These are phyloP conservation scores for Teunomyces aglyptinius DNA, from an alignment of 805 yeast genomes.

Conservation along the genomic window DNA sequence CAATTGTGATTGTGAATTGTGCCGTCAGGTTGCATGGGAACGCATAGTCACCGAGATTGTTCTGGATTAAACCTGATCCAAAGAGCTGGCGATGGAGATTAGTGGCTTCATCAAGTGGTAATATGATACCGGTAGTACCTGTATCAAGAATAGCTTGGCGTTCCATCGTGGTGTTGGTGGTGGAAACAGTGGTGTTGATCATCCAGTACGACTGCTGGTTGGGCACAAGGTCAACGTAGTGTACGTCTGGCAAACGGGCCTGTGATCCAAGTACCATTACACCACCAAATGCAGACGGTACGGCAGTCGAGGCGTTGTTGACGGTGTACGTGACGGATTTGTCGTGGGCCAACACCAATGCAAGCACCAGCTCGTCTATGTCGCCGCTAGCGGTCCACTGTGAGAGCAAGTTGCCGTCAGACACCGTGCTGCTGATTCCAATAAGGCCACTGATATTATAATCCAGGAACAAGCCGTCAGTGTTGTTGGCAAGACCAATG, in stretches of 20 bases:
- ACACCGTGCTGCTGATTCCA: slow-evolving; percentile 48
- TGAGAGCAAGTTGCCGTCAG: slow-evolving; percentile 35
- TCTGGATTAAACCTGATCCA: slow-evolving; percentile 50
- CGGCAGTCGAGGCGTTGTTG: neutral
- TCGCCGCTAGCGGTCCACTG: slow-evolving; percentile 33
- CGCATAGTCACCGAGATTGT: slow-evolving; percentile 58
- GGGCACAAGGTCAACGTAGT: slow-evolving; percentile 36
- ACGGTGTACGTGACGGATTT: slow-evolving; percentile 3
- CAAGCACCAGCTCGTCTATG: slow-evolving; percentile 41
- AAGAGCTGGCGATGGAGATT: slow-evolving; percentile 45
- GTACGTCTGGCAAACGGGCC: slow-evolving; percentile 33
- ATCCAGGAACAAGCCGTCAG: slow-evolving; percentile 51
- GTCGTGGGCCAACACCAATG: slow-evolving; percentile 10
- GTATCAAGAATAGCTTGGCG: slow-evolving; percentile 57
- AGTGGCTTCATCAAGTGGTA: slow-evolving; percentile 55
- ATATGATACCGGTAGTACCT: slow-evolving; percentile 62
- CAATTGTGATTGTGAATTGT: slow-evolving; percentile 40
- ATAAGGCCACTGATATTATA: slow-evolving; percentile 59
- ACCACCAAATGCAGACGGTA: slow-evolving; percentile 33
- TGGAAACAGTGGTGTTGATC: slow-evolving; percentile 36
- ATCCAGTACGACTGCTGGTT: slow-evolving; percentile 51
- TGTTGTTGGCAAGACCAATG: slow-evolving; percentile 53
- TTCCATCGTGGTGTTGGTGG: slow-evolving; percentile 16
- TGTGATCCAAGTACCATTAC: slow-evolving; percentile 23
- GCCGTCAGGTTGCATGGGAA: slow-evolving; percentile 50